Conservation (phyloP, 306 rosid genomes). For the Echinosophora koreensis region DNA sequence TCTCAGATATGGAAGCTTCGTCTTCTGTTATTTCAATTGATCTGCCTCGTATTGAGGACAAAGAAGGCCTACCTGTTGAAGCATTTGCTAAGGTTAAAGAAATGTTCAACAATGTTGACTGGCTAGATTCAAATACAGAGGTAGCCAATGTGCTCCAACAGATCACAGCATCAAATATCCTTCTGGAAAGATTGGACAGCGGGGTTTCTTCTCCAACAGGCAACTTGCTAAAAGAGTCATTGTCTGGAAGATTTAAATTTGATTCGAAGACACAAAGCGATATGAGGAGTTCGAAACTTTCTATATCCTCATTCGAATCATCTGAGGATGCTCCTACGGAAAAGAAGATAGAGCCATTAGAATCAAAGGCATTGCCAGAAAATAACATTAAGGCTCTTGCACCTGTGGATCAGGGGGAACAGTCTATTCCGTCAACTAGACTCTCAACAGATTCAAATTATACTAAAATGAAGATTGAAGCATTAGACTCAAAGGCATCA, state of each 20-base stretch:
- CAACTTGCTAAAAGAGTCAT: slow-evolving; percentile 54
- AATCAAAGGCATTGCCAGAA: slow-evolving; percentile 33
- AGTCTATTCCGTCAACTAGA: slow-evolving; percentile 42
- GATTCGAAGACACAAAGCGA: slow-evolving; percentile 25
- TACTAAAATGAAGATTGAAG: slow-evolving; percentile 19
- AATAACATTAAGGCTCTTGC: slow-evolving; percentile 39
- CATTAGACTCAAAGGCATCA: slow-evolving; percentile 45
- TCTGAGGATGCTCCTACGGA: not conserved
- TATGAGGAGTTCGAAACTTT: slow-evolving; percentile 11
- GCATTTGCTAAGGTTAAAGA: slow-evolving; percentile 94
- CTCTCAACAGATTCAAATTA: slow-evolving; percentile 44
- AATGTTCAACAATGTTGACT: slow-evolving; percentile 83
- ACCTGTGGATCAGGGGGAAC: slow-evolving; percentile 35
- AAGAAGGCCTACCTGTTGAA: slow-evolving; percentile 92
- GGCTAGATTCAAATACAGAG: slow-evolving; percentile 83
- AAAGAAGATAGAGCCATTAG: slow-evolving; percentile 40
- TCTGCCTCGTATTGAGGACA: slow-evolving; percentile 77
- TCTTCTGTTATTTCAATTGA: slow-evolving; percentile 73
- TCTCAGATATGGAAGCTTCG: slow-evolving; percentile 90
- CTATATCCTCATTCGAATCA: slow-evolving; percentile 32
- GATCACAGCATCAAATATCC: slow-evolving; percentile 62
- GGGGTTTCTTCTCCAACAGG: slow-evolving; percentile 55
- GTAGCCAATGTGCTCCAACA: slow-evolving; percentile 71
- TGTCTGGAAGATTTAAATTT: slow-evolving; percentile 46
- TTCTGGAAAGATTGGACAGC: slow-evolving; percentile 56